Evolutionary conservation across 129 eudicot species (phyloP), one percentile per base, ranked within the genome.

Genomic region (Ambrosia artemisiifolia): DNA sequence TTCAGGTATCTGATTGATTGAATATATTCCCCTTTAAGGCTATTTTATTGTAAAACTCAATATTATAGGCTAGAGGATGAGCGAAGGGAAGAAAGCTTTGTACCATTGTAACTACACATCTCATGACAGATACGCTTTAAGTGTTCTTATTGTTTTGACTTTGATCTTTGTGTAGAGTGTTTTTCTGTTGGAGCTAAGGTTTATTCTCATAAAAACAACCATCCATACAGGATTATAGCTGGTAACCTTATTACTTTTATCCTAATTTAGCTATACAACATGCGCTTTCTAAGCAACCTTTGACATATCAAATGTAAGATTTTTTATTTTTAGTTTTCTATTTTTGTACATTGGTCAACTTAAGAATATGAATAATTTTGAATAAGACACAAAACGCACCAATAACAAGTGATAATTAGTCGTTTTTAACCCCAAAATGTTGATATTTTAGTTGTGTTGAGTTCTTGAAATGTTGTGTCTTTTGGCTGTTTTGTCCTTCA

Each of bases 101-200:
- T 92, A 89, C 82, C 98, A 92, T 69, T 92, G 98, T 74, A 92
- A 92, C 83, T 92, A 89, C 80, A 92, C 79, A 89, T 92, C 32
- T 88, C 98, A 1, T 95, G 98, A 72, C 85, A 83, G 75, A 81
- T 89, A 17, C 95, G 96, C 60, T 86, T 92, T 16, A 92, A 92
- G 79, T 92, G 98, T 82, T 96, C 73, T 35, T 20, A 68, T 46
- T 92, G 98, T 80, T 85, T 96, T 38, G 97, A 92, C 72, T 92
- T 88, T 73, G 97, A 92, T 80, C 97, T 92, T 67, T 92, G 97
- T 76, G 82, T 92, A 59, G 97, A 92, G 80, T 92, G 97, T 86
- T 92, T 92, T 78, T 88, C 97, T 74, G 96, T 92, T 74, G 97
- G 97, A 69, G 96, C 91, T 57, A 94, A 88, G 84, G 96, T 92